Conservation (phyloP, 2,329 filamentous ascomycete genomes). For the Penicillium digitatum region DNA sequence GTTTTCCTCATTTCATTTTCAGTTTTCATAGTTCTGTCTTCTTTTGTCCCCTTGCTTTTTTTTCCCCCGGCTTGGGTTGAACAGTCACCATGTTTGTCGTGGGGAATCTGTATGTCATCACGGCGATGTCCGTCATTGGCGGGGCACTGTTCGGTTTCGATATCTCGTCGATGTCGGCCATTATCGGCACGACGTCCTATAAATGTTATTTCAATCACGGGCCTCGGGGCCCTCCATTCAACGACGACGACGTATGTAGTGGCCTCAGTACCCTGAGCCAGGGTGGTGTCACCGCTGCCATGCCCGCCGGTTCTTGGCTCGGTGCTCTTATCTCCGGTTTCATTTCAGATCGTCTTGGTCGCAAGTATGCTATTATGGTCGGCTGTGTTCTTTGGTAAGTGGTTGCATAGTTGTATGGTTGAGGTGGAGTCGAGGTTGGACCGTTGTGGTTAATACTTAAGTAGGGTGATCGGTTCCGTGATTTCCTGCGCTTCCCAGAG, state of each 20-base stretch:
- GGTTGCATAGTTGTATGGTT: not conserved
- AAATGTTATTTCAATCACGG: constrained; percentile 63
- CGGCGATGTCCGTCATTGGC: constrained; percentile 49
- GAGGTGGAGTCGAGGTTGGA: not conserved
- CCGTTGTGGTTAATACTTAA: constrained; percentile 36
- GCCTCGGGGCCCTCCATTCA: constrained; percentile 57
- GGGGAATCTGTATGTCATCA: constrained; percentile 56
- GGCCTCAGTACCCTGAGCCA: constrained; percentile 52
- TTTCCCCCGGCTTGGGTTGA: not conserved
- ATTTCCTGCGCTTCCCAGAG: constrained; percentile 60
- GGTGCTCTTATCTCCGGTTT: constrained; percentile 55
- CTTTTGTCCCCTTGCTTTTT: not conserved
- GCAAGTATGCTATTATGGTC: constrained; percentile 50
- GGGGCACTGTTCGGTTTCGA: constrained; percentile 35
- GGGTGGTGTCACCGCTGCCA: constrained; percentile 66
- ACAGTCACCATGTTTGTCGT: constrained; percentile 35
- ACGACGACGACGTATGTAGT: constrained; percentile 37
- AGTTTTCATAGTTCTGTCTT: not conserved
- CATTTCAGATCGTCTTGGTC: constrained; percentile 54
- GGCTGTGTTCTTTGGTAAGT: constrained; percentile 48
- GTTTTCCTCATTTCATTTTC: not conserved
- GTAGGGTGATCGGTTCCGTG: constrained; percentile 49
- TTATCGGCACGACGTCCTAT: constrained; percentile 48
- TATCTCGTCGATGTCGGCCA: constrained; percentile 38
- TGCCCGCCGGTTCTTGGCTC: constrained; percentile 68